These are phyloP conservation scores for Rhododendron williamsianum DNA, from an alignment of 148 eudicot species.

Conservation along the genomic window DNA sequence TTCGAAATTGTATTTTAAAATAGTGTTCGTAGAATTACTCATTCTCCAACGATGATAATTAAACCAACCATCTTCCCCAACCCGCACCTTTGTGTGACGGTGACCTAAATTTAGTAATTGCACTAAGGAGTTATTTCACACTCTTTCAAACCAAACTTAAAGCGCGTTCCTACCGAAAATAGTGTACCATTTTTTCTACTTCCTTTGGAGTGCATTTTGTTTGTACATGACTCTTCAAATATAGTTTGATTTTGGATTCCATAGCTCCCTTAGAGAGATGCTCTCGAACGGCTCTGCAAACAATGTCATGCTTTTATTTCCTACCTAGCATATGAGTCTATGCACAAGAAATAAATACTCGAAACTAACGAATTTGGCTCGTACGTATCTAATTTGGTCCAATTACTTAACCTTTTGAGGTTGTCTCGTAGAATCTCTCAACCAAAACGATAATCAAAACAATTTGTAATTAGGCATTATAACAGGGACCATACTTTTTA, in stretches of 20 bases:
- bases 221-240: too few species aligned
- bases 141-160: too few species aligned
- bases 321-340: background rate
- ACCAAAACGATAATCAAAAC: background rate
- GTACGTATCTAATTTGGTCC: background rate
- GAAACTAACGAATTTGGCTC: background rate
- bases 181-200: too few species aligned
- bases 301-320: background rate
- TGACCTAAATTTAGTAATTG: too few species aligned
- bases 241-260: too few species aligned
- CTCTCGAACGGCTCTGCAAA: too few species aligned
- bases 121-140: too few species aligned
- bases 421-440: background rate
- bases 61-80: background rate
- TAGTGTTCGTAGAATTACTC: too few species aligned
- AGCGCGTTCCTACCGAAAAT: too few species aligned
- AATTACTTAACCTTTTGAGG: background rate
- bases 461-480: background rate
- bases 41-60: background rate
- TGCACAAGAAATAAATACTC: background rate
- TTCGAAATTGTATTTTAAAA: too few species aligned
- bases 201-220: too few species aligned
- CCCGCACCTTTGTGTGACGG: background rate
- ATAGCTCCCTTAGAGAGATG: too few species aligned
- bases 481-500: background rate